A percentile compares a stretch with the other conserved stretches of the same genome.
Conservation (phyloP, 805 yeast species). For the Pichia eremophila region DNA sequence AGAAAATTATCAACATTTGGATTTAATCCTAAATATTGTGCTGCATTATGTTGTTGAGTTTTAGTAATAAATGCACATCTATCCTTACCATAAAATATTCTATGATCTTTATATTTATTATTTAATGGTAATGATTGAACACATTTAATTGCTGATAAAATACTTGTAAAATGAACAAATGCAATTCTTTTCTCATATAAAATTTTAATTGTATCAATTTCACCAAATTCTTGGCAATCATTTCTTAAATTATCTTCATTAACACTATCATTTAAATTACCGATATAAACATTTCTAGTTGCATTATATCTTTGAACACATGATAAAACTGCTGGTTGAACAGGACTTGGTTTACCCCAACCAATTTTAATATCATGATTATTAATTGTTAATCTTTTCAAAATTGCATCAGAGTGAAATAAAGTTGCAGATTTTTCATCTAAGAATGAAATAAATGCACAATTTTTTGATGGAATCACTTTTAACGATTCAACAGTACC, state of each 20-base stretch:
- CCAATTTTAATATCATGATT: slow-evolving; percentile 81
- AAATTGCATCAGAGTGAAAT: slow-evolving; percentile 87
- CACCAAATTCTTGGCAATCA: slow-evolving; percentile 68
- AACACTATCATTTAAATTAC: slow-evolving; percentile 52
- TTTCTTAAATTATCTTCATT: slow-evolving; percentile 57
- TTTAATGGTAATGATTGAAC: slow-evolving; percentile 65
- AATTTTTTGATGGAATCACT: slow-evolving; percentile 73
- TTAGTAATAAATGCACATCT: slow-evolving; percentile 90
- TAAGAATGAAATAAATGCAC: slow-evolving; percentile 84
- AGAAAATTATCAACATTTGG: slow-evolving; percentile 81
- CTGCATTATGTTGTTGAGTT: slow-evolving; percentile 95
- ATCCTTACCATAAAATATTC: slow-evolving; percentile 88
- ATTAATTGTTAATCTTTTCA: slow-evolving; percentile 70
- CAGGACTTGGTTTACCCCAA: slow-evolving; percentile 81
- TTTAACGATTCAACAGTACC: slow-evolving; percentile 79
- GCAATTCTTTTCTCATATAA: slow-evolving; percentile 77
- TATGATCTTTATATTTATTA: slow-evolving; percentile 63
- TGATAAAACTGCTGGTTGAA: slow-evolving; percentile 63
- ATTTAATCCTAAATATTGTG: slow-evolving; percentile 84
- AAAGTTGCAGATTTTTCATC: slow-evolving; percentile 83
- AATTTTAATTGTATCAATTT: slow-evolving; percentile 76
- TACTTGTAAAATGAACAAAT: slow-evolving; percentile 82
- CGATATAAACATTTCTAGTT: slow-evolving; percentile 87
- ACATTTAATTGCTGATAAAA: slow-evolving; percentile 76
- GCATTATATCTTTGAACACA: slow-evolving; percentile 82